Evolutionary conservation across 2,329 filamentous ascomycete genomes (phyloP), one percentile per base, ranked within the genome.

Genomic region (Cladosporium oxysporum): DNA sequence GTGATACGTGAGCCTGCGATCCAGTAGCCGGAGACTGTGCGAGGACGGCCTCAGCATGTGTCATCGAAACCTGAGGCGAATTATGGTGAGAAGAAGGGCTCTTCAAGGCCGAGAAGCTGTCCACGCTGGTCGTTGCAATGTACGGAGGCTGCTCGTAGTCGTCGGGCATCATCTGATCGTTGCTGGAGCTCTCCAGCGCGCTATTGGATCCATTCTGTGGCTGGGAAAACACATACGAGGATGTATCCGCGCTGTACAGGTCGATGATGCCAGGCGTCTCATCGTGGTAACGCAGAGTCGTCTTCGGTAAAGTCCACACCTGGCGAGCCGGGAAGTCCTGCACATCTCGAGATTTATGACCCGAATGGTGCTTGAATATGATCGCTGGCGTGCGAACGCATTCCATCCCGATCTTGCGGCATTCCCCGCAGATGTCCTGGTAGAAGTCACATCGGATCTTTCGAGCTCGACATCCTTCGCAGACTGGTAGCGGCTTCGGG

Each of bases 391-490:
- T 60, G 11, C 68, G 66, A 16, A 69, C 50, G 41, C 68, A 70
- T 21, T 69, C 66, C 28, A 70, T 62, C 10, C 66, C 67, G 21
- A 64, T 55, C 18, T 50, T 61, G 10, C 23, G 55, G 64, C 68
- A 70, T 47, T 70, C 58, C 35, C 64, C 55, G 53, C 68, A 70
- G 23, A 53, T 35, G 14, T 58, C 53, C 28, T 64, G 58, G 41
- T 61, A 62, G 33, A 58, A 53, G 41, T 70, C 68, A 50, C 68
- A 70, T 59, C 53, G 66, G 31, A 66, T 49, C 31, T 70, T 65
- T n/a, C 68, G 65, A 23, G 66, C 58, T 49, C 68, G 63, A 58
- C 68, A 70, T 55, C 31, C 59, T 50, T 68, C 58, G 49, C 68
- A 69, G n/a, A 69, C 68, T 37, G 60, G 49, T 37, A 62, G 49